Evolutionary conservation across 2,329 filamentous ascomycete genomes (phyloP).

Genomic region (Chrysosporium queenslandicum): DNA sequence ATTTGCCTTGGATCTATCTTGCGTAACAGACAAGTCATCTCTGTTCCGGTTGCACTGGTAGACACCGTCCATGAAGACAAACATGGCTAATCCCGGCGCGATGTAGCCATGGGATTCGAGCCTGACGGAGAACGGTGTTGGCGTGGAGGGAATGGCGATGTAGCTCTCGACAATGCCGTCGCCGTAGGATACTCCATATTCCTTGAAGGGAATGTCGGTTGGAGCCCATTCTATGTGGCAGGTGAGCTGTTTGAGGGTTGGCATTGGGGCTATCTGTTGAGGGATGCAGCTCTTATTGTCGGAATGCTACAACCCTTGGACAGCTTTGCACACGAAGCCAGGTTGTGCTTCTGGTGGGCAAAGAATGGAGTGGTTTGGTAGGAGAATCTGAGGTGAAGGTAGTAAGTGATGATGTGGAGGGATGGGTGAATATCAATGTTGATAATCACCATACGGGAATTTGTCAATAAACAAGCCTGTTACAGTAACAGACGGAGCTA

Average conservation of each 20-base stretch:
- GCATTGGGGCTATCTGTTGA: slow-evolving; percentile 39
- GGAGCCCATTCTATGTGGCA: slow-evolving; percentile 44
- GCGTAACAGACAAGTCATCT: slow-evolving; percentile 27
- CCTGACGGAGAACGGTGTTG: slow-evolving; percentile 41
- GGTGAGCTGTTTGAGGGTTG: slow-evolving; percentile 43
- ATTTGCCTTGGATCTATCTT: neutral
- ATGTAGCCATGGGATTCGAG: slow-evolving; percentile 44
- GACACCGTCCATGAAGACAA: slow-evolving; percentile 48
- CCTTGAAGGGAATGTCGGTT: slow-evolving; percentile 37
- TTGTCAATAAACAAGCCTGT: too few relatives aligned
- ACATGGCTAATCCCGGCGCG: slow-evolving; percentile 44
- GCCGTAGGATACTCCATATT: slow-evolving; percentile 42
- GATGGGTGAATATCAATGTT: neutral
- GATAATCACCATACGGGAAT: neutral
- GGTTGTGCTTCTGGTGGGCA: neutral
- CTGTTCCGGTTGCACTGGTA: slow-evolving; percentile 50
- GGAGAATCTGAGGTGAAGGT: neutral
- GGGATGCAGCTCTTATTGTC: neutral
- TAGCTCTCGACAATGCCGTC: slow-evolving; percentile 46
- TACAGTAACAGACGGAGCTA: slow-evolving; percentile 1
- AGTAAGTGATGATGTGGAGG: neutral
- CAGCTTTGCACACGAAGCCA: neutral
- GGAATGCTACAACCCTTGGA: too few relatives aligned
- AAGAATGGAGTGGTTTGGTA: neutral
- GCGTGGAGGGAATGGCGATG: slow-evolving; percentile 40